Evolutionary conservation across 164 flowering plant species (phyloP), one percentile per base, ranked within the genome.

Genomic region (Magnolia changhungtana): DNA sequence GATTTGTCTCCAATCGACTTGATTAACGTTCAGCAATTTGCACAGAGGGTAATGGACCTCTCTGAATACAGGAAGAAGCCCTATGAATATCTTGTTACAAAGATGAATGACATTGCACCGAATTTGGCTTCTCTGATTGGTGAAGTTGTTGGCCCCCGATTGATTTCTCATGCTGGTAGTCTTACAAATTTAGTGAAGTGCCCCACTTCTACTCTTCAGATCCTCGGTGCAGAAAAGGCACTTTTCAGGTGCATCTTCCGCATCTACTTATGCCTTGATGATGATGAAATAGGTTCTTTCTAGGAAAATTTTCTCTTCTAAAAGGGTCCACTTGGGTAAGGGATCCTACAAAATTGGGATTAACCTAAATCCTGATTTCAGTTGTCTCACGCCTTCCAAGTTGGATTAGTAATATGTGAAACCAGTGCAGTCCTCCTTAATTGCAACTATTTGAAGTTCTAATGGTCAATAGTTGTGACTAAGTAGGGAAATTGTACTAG

Each of bases 91-190:
- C 84, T 96, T 27, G 96, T 96, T 10, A 84, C 94, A 24, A 94
- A 96, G 72, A 96, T 96, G 98, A 90, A 86, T 77, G 99, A 93
- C 80, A 94, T 96, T 79, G 98, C 99, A 71, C 99, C 98, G 68
- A 96, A 96, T 81, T 85, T 96, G 88, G 97, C 99, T 77, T 88
- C 98, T 72, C 79, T 96, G 74, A 96, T 96, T 69, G 98, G 98
- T 80, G 99, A 94, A 85, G 84, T 94, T 70, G 98, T 94, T 78
- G 98, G 97, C 24, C 98, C 98, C 23, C 93, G 98, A 55, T 84
- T 96, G 75, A 96, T 96, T 81, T 96, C 99, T 66, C 99, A 92
- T 93, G 99, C 99, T 72, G 99, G 99, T 72, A 96, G 99, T 84
- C 97, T 96, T 9, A 90, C 99, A 58, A 96, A 94, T 84, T 81